Percentiles rank a stretch among this genome's conserved stretches.
These are phyloP conservation scores for Populus simonii DNA, from an alignment of 345 rosid species.

Conservation along the genomic window DNA sequence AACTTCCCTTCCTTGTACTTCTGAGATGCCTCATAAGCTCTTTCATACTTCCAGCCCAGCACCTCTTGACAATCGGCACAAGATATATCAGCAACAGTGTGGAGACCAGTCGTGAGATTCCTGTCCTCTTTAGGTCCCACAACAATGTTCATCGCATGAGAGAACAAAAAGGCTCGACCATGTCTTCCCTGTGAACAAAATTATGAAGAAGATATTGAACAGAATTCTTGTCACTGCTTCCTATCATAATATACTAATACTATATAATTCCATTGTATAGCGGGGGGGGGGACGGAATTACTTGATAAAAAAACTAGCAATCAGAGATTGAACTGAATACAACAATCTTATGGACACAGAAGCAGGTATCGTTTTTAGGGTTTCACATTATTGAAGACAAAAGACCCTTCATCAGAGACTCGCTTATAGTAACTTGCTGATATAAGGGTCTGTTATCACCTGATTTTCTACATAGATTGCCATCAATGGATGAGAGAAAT, in stretches of 20 bases:
- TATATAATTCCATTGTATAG: neutral
- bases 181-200: slow-evolving; percentile 20
- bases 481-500: neutral
- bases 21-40: slow-evolving; percentile 27
- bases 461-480: neutral
- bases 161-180: slow-evolving; percentile 28
- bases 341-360: neutral
- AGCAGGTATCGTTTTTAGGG: neutral
- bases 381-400: neutral
- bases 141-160: slow-evolving; percentile 26
- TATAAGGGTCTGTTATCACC: neutral
- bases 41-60: slow-evolving; percentile 28
- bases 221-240: neutral
- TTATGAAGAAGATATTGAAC: neutral
- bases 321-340: neutral
- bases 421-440: neutral
- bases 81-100: slow-evolving; percentile 25
- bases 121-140: slow-evolving; percentile 25
- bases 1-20: slow-evolving; percentile 29
- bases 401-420: neutral
- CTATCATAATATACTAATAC: neutral
- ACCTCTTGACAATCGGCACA: slow-evolving; percentile 24
- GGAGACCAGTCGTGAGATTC: slow-evolving; percentile 24
- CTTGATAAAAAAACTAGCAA: neutral
- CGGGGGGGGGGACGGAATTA: too few relatives aligned